Evolutionary conservation across 2,329 filamentous ascomycete genomes (phyloP), one percentile per base, ranked within the genome.

Genomic region (Pseudogymnoascus sp.): DNA sequence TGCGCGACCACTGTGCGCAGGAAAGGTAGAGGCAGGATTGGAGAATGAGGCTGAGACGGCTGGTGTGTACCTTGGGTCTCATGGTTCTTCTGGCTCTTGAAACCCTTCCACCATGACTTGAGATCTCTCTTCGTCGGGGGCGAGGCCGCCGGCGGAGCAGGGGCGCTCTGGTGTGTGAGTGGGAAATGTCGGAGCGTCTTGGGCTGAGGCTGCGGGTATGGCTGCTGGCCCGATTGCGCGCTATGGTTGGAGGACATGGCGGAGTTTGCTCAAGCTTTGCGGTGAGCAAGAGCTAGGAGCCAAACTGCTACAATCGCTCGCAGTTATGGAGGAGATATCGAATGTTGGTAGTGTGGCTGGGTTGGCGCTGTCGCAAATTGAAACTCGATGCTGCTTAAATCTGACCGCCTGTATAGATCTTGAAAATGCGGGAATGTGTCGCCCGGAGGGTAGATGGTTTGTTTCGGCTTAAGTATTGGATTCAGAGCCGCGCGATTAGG

Each of bases 71-170:
- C 83, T 72, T 80, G 77, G 60, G 77, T 70, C 68, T 86, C 83
- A 63, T 84, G 80, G 64, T 81, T 80, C 71, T 81, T 85, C 77
- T 53, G 83, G 80, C 62, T 89, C 84, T 78, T 95, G 79, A 99
- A 97, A 71, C 88, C 87, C 77, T 92, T 96, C 95, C 95, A 97
- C 95, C 95, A 99, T 65, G 90, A 96, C 70, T 92, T 89, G 70
- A 97, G 81, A 75, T 96, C 92, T 74, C 91, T 87, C 79, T 89
- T 96, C 68, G 87, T 91, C 31, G 91, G 91, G 63, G 90, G 90
- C 44, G 90, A 91, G 70, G 83, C 79, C 64, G 80, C 76, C 64
- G 70, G 69, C 40, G 64, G 44, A 26, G 37, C 7, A 19, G 33
- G 60, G 19, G 31, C 56, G 31, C 21, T 37, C 11, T 38, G 56